Conservation (phyloP, 1,284 basidiomycete species). For the Tausonia pullulans region DNA sequence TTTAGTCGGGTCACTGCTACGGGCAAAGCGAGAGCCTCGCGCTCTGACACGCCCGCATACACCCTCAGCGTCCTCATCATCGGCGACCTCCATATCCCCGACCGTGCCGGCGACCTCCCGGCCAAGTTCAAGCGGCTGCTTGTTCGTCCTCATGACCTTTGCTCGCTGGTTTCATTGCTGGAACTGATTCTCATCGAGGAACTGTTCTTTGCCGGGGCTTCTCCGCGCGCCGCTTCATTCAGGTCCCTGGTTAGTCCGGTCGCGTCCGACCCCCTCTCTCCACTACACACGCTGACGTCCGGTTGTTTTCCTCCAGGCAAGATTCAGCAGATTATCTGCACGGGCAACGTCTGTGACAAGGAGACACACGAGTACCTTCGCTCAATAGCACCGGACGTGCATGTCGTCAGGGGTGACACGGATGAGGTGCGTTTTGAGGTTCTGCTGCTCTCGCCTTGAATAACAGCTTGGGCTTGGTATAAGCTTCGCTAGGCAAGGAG, state of each 20-base stretch:
- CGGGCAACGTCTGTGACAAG: slow-evolving; percentile 93
- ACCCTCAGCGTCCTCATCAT: slow-evolving; percentile 59
- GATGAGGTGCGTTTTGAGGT: slow-evolving; percentile 60
- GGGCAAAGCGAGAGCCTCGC: too few relatives aligned
- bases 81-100: slow-evolving; percentile 88
- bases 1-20: too few relatives aligned
- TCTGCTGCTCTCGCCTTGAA: slow-evolving; percentile 1
- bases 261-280: not conserved
- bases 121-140: slow-evolving; percentile 95
- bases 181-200: too few relatives aligned
- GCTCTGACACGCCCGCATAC: too few relatives aligned
- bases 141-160: slow-evolving; percentile 32
- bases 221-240: not conserved
- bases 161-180: too few relatives aligned
- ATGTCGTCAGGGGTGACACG: slow-evolving; percentile 87
- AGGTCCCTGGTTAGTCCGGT: not conserved
- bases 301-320: slow-evolving; percentile 51
- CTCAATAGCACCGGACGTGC: slow-evolving; percentile 88
- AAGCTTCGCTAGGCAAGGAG: too few relatives aligned
- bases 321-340: slow-evolving; percentile 95
- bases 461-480: too few relatives aligned
- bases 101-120: slow-evolving; percentile 74
- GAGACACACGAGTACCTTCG: slow-evolving; percentile 97
- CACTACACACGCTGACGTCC: not conserved
- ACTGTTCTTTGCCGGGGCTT: too few relatives aligned